Percentiles rank a stretch among this genome's conserved stretches.
These are phyloP conservation scores for Bonia amplexicaulis DNA, from an alignment of 176 grass and related monocot genomes.

Conservation along the genomic window DNA sequence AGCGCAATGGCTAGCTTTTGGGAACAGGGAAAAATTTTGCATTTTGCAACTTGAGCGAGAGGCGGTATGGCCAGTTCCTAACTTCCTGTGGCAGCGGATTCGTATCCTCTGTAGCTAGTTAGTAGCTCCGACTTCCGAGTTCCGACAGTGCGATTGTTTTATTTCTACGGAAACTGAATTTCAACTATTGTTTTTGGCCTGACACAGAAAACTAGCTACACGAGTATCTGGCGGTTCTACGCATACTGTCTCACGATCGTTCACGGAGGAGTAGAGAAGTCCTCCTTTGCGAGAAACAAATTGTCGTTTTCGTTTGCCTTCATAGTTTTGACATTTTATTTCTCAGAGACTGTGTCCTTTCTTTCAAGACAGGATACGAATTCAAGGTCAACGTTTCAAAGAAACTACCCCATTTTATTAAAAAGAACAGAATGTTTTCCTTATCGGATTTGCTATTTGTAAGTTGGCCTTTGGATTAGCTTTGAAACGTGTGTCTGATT, in stretches of 20 bases:
- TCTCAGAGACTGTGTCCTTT: background rate
- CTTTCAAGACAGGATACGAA: background rate
- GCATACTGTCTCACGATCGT: background rate
- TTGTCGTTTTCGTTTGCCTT: background rate
- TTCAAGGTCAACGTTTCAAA: background rate
- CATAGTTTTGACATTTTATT: background rate
- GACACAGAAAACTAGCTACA: background rate
- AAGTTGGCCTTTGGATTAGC: background rate
- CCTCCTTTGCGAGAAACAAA: background rate
- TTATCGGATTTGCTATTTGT: background rate
- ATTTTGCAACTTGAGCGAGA: background rate
- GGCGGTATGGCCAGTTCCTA: background rate
- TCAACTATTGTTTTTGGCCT: background rate
- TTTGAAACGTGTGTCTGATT: background rate
- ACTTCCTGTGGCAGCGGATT: background rate
- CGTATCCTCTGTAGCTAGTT: background rate
- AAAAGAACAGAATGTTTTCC: background rate
- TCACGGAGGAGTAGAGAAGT: background rate
- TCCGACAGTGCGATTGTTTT: slow-evolving; percentile 3
- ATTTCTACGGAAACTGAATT: background rate
- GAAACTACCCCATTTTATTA: background rate
- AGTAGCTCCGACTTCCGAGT: background rate
- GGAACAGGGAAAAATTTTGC: background rate
- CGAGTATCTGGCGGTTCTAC: background rate
- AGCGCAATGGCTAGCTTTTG: background rate